Percentiles rank a stretch among this genome's conserved stretches.
Evolutionary conservation across 805 yeast genomes (phyloP).

Genomic region (Ogataea chonburiensis): DNA sequence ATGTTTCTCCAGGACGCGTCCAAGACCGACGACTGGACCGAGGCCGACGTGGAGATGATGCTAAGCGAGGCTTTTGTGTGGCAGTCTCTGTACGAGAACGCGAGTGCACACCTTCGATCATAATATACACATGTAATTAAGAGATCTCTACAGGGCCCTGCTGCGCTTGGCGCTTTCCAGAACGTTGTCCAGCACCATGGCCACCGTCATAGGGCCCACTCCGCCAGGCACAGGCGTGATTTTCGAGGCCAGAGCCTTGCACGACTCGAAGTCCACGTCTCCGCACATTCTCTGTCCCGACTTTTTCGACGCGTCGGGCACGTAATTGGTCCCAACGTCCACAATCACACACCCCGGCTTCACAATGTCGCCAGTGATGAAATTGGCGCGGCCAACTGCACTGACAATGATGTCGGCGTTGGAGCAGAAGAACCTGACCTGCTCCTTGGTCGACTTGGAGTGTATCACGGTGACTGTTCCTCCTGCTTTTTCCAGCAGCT

Average conservation of each 20-base stretch:
- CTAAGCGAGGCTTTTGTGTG: conserved; percentile 95
- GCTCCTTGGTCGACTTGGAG: conserved; percentile 64
- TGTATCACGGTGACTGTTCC: conserved; percentile 90
- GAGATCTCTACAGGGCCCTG: conserved; percentile 1
- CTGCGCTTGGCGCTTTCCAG: conserved; percentile 60
- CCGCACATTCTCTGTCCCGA: conserved; percentile 89
- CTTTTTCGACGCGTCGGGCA: conserved; percentile 69
- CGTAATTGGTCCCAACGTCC: conserved; percentile 94
- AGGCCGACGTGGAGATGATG: conserved; percentile 85
- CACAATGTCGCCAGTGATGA: conserved; percentile 83
- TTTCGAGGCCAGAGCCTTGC: conserved; percentile 57
- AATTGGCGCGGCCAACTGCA: conserved; percentile 86
- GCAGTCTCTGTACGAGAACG: conserved; percentile 90
- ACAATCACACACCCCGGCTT: conserved; percentile 82
- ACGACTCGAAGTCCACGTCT: conserved; percentile 82
- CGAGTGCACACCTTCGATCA: conserved; percentile 69
- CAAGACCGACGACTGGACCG: conserved; percentile 84
- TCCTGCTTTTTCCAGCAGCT: conserved; percentile 72
- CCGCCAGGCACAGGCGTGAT: conserved; percentile 99
- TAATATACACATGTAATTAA: conserved; percentile 30
- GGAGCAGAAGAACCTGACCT: conserved; percentile 46
- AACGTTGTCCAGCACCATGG: conserved; percentile 87
- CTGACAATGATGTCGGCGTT: conserved; percentile 87
- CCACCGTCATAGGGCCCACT: conserved; percentile 99
- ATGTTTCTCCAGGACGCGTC: conserved; percentile 81